Evolutionary conservation across 352 stramenopile genomes (phyloP).

Genomic region (Globisporangium perplexum): DNA sequence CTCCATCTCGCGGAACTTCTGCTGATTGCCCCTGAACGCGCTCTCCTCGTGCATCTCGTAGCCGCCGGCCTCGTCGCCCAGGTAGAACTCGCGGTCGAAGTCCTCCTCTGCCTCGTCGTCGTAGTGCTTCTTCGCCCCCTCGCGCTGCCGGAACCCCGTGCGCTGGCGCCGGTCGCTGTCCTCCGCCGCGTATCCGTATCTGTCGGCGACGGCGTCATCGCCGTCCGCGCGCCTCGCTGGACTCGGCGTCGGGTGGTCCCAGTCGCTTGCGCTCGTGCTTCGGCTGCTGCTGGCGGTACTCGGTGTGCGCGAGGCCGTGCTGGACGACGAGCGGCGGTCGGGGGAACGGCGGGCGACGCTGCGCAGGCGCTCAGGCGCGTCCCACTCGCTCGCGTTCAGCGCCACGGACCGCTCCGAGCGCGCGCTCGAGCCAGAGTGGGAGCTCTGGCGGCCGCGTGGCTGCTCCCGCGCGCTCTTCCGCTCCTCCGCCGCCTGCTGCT

Average conservation of each 20-base stretch:
- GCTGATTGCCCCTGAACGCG: constrained; percentile 89
- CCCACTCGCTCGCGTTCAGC: constrained; percentile 69
- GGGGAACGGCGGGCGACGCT: constrained; percentile 27
- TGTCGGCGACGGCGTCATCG: constrained; percentile 3
- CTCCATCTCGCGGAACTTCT: constrained; percentile 91
- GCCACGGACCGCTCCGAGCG: constrained; percentile 24
- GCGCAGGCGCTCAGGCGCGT: constrained; percentile 59
- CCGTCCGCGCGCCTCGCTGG: constrained; percentile 16
- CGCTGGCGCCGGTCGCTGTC: constrained; percentile 7
- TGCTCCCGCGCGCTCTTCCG: background rate
- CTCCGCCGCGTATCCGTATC: constrained; percentile 11
- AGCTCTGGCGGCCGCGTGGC: background rate
- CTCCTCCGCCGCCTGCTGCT: constrained; percentile 1
- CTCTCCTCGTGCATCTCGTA: constrained; percentile 56
- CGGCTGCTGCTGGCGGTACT: constrained; percentile 16
- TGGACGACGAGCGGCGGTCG: background rate
- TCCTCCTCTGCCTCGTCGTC: constrained; percentile 84
- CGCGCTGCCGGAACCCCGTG: constrained; percentile 7
- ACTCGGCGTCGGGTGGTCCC: constrained; percentile 43
- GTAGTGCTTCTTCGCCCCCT: constrained; percentile 72
- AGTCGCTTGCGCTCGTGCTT: constrained; percentile 22
- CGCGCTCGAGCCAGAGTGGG: too few species aligned
- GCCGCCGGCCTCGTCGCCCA: constrained; percentile 86
- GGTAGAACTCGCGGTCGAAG: constrained; percentile 95
- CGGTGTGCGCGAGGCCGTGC: constrained; percentile 12